Evolutionary conservation across 306 rosid genomes (phyloP).

Genomic region (Quercus wislizeni): DNA sequence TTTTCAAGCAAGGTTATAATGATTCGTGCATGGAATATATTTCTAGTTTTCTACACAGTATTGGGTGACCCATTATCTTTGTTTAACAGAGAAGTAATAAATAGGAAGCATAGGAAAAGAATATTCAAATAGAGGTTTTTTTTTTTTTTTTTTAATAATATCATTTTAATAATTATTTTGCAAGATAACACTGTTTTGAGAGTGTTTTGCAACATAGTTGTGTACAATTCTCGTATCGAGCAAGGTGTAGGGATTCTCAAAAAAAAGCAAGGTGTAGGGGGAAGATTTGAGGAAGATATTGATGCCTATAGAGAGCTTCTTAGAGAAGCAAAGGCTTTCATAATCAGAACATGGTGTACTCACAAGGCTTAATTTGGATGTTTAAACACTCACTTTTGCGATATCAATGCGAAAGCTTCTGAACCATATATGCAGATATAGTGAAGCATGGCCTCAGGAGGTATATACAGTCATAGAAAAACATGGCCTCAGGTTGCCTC

Average conservation of each 20-base stretch:
- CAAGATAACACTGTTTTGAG: no score
- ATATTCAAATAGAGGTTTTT: neutral
- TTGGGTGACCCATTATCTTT: no score
- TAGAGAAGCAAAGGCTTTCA: neutral
- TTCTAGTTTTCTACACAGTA: no score
- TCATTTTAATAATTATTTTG: no score
- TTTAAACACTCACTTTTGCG: neutral
- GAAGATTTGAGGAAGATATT: neutral
- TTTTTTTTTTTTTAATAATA: no score
- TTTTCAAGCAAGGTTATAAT: neutral
- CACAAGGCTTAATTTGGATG: neutral
- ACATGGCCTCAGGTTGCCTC: neutral
- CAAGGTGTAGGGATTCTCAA: neutral
- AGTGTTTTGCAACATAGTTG: no score
- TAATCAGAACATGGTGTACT: neutral
- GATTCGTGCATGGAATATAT: no score
- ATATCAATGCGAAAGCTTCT: neutral
- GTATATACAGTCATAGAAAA: no score
- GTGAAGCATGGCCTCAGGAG: neutral
- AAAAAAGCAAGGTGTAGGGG: neutral
- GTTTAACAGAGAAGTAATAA: no score
- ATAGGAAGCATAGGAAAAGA: no score
- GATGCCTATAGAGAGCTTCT: neutral
- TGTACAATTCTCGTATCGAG: neutral
- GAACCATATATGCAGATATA: neutral